Evolutionary conservation across 495 filamentous ascomycete genomes (phyloP), one percentile per base, ranked within the genome.

Genomic region (Podospora pseudopauciseta): DNA sequence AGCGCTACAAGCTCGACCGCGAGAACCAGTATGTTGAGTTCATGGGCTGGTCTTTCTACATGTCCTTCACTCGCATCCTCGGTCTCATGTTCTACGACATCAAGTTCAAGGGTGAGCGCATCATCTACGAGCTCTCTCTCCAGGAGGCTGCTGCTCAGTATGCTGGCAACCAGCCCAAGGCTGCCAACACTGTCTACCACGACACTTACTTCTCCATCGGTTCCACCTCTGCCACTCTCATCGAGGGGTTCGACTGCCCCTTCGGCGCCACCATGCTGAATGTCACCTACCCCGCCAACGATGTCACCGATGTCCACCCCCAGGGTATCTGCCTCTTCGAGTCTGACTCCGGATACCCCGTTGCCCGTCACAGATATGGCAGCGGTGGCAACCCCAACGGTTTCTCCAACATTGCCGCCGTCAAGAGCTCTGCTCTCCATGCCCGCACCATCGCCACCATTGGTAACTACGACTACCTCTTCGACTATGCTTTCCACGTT

Each of bases 31-130:
- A 85, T 65, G 80, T 86, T 56, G 73, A 81, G 65, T 87, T 81
- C 80, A 81, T 87, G 77, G 86, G 82, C 28, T 87, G 85, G 72
- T 75, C 76, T 2, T 87, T 88, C 75, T 87, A 83, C 69, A 75
- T 85, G 19, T 72, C 78, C 6, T 83, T 81, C 67, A 78, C 79
- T 18, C 75, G 77, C 56, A 80, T 80, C 44, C 75, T 81, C 0
- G 84, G 84, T 7, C 64, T 87, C n/a, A 69, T 73, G 61, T 73
- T 87, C 32, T 83, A 79, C 65, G 79, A 87, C 67, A 82, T 88
- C 68, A 74, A 77, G 11, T 88, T 83, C 74, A 84, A 86, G 71
- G 85, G 83, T 19, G 80, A 86, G 53, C 75, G 83, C 4, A 81
- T 87, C 23, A 77, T 88, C 27, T 86, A 87, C 69, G 85, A 87